These are phyloP conservation scores for Citrus medica DNA, from an alignment of 345 rosid species.

Conservation along the genomic window DNA sequence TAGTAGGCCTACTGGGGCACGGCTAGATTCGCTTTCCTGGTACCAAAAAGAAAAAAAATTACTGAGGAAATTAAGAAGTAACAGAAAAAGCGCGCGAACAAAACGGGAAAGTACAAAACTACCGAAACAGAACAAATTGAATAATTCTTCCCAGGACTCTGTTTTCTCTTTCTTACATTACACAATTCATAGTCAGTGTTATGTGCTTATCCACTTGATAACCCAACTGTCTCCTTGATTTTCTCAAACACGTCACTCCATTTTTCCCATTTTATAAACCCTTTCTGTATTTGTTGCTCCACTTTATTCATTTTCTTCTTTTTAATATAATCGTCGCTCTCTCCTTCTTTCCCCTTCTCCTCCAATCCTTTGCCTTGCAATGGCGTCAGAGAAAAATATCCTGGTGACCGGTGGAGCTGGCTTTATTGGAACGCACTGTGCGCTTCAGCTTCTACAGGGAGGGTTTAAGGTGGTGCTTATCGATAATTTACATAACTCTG, in stretches of 20 bases:
- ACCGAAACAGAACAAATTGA: conserved; percentile 1
- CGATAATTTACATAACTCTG: conserved; percentile 87
- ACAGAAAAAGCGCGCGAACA: conserved; percentile 12
- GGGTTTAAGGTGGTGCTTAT: conserved; percentile 79
- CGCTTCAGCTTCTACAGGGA: conserved; percentile 72
- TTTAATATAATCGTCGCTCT: no score
- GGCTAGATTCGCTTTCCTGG: neutral
- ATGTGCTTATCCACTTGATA: conserved; percentile 33
- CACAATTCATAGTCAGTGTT: neutral
- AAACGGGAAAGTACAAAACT: neutral
- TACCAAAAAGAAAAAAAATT: neutral
- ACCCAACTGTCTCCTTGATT: conserved; percentile 30
- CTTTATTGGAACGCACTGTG: conserved; percentile 90
- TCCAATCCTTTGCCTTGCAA: neutral
- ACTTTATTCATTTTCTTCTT: neutral
- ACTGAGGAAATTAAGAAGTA: neutral
- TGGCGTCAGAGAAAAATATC: conserved; percentile 49
- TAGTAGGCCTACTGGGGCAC: neutral
- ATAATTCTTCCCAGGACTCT: neutral
- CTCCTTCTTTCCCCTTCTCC: neutral
- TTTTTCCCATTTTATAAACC: neutral
- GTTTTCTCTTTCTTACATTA: neutral
- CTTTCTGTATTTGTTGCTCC: neutral
- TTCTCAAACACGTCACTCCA: conserved; percentile 20
- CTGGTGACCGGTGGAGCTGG: conserved; percentile 99